A percentile compares a stretch with the other conserved stretches of the same genome.
Evolutionary conservation across 2,329 filamentous ascomycete species (phyloP).

Genomic region (Pestalotiopsis sp.): DNA sequence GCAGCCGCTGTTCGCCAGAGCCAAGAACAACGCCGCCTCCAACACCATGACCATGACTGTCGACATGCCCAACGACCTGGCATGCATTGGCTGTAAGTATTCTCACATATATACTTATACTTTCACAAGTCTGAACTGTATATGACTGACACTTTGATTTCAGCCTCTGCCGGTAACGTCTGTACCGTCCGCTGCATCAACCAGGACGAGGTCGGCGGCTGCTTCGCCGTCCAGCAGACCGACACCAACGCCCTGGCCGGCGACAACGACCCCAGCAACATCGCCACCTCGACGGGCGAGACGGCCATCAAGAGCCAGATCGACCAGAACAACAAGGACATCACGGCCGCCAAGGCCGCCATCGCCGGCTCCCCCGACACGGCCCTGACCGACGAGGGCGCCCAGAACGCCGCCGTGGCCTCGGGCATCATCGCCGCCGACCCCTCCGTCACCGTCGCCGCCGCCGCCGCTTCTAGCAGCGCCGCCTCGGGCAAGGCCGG

Average conservation of each 20-base stretch:
- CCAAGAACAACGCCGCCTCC: background rate
- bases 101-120: background rate
- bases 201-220: conserved; percentile 37
- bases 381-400: conserved; percentile 10
- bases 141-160: background rate
- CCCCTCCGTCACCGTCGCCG: background rate
- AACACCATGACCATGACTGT: conserved; percentile 34
- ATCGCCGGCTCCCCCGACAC: conserved; percentile 37
- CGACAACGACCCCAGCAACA: conserved; percentile 31
- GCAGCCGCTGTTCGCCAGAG: background rate
- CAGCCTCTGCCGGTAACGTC: conserved; percentile 43
- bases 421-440: conserved; percentile 16
- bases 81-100: conserved; percentile 35
- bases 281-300: conserved; percentile 40
- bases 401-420: conserved; percentile 10
- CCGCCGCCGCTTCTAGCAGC: background rate
- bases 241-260: conserved; percentile 28
- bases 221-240: conserved; percentile 44
- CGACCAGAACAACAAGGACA: conserved; percentile 42
- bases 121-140: background rate
- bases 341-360: conserved; percentile 39
- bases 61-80: conserved; percentile 34
- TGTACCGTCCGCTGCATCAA: conserved; percentile 44
- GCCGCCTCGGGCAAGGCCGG: background rate
- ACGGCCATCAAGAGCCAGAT: conserved; percentile 41